Evolutionary conservation across 768 basidiomycete species (phyloP), one percentile per base, ranked within the genome.

Genomic region (Leccinellum luteum): DNA sequence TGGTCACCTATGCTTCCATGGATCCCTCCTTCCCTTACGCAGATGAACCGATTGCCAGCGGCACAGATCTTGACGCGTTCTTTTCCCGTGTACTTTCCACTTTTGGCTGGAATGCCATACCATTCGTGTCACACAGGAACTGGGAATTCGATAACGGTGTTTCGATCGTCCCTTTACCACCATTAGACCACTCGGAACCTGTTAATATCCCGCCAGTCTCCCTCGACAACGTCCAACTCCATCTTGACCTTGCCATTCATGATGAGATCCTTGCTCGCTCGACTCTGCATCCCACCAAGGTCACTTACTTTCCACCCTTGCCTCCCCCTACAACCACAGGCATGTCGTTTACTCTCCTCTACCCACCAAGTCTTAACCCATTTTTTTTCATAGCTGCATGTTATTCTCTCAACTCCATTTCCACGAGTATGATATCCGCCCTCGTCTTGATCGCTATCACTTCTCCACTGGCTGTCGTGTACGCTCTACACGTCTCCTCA

Each of bases 1-100:
- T 84, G 30, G 77, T 81, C 62, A 59, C 63, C 15, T 75, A 82
- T 60, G 75, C 82, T 38, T 79, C 81, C 21, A 71, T 73, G 53
- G 70, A 78, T 43, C 64, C 67, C 27, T 60, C 51, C 56, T 69
- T 61, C 67, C 68, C 61, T 52, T 68, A 67, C 64, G 70, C 45
- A 67, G 64, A 60, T 55, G 55, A 6, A 27, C 60, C 57, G 45
- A 57, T 65, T 44, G 51, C 57, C 30, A 57, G 51, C 59, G 61
- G 32, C 45, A 56, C 54, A 52, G 67, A 71, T 68, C 77, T 84
- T 31, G 82, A 83, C 77, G 66, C 75, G 38, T 64, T 79, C 47
- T 74, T 82, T 44, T 64, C 63, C 21, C 62, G 66, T 21, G 75
- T 79, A 17, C 74, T 84, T 56, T 66, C 66, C 49, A 73, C 76